These are phyloP conservation scores for Xylariales sp. DNA, from an alignment of 2,329 filamentous ascomycete species.

Conservation along the genomic window DNA sequence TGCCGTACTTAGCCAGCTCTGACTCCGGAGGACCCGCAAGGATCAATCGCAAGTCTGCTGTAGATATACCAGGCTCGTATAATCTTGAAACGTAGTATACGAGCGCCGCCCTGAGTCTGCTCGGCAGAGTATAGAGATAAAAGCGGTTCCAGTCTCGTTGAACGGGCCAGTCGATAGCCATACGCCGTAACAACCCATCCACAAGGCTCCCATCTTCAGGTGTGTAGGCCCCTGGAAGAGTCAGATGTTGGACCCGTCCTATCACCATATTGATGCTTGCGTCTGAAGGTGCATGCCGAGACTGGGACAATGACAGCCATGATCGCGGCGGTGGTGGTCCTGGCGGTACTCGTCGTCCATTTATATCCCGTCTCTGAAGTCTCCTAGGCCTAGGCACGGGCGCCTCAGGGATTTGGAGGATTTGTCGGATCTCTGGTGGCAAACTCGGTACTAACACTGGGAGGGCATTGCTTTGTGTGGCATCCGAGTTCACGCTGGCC, in stretches of 20 bases:
- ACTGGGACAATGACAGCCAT: slow-evolving; percentile 41
- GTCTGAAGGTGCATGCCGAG: slow-evolving; percentile 22
- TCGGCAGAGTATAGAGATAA: slow-evolving; percentile 52
- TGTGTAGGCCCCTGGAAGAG: slow-evolving; percentile 39
- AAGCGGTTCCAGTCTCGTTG: slow-evolving; percentile 53
- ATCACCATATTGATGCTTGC: slow-evolving; percentile 11
- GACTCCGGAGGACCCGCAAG: slow-evolving; percentile 23
- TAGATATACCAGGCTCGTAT: slow-evolving; percentile 41
- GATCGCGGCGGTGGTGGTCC: slow-evolving; percentile 56
- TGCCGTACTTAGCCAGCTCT: slow-evolving; percentile 23
- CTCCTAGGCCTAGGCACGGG: slow-evolving; percentile 47
- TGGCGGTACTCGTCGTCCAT: slow-evolving; percentile 48
- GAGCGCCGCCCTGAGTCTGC: slow-evolving; percentile 46
- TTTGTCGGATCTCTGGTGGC: slow-evolving; percentile 53
- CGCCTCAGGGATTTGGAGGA: slow-evolving; percentile 56
- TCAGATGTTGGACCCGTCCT: slow-evolving; percentile 17
- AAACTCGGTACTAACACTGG: slow-evolving; percentile 42
- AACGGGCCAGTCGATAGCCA: slow-evolving; percentile 51
- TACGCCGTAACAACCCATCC: slow-evolving; percentile 43
- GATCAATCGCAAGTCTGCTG: slow-evolving; percentile 43
- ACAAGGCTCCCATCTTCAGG: slow-evolving; percentile 45
- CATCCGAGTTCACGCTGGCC: slow-evolving; percentile 29
- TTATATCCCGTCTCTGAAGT: slow-evolving; percentile 37
- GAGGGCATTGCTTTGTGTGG: slow-evolving; percentile 22
- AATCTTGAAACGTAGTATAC: slow-evolving; percentile 45